Conservation (phyloP, 2,329 filamentous ascomycete species). For the Juglanconis sp. region DNA sequence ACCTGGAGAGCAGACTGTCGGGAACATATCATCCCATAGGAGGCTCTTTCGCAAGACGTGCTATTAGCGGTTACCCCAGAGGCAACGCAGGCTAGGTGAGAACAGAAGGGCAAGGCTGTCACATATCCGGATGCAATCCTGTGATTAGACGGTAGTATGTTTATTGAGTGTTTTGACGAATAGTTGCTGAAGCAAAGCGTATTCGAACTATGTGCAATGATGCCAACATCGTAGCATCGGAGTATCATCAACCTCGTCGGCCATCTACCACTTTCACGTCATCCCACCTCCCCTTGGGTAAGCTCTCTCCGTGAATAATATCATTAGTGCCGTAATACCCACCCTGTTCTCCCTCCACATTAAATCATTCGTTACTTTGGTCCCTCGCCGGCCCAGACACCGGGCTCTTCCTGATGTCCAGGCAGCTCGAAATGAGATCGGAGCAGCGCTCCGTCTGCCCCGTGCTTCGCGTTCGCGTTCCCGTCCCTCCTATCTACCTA, state of each 20-base stretch:
- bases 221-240: slow-evolving; percentile 16
- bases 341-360: slow-evolving; percentile 5
- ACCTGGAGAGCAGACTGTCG: too few species aligned
- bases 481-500: neutral
- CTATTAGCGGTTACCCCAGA: too few species aligned
- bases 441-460: neutral
- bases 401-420: neutral
- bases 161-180: slow-evolving; percentile 8
- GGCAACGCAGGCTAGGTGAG: too few species aligned
- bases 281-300: neutral
- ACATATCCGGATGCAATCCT: too few species aligned
- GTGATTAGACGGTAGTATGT: slow-evolving; percentile 5
- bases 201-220: slow-evolving; percentile 13
- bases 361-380: slow-evolving; percentile 12
- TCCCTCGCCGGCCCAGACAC: neutral
- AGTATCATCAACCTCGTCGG: slow-evolving; percentile 17
- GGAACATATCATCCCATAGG: too few species aligned
- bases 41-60: too few species aligned
- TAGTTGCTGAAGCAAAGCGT: slow-evolving; percentile 13
- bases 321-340: slow-evolving; percentile 17
- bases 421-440: neutral
- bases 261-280: neutral
- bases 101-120: too few species aligned
- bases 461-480: neutral
- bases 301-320: neutral